phyloP scores from a whole-genome alignment of 2,329 filamentous ascomycete species.

The Stagonosporopsis tanaceti region DNA sequence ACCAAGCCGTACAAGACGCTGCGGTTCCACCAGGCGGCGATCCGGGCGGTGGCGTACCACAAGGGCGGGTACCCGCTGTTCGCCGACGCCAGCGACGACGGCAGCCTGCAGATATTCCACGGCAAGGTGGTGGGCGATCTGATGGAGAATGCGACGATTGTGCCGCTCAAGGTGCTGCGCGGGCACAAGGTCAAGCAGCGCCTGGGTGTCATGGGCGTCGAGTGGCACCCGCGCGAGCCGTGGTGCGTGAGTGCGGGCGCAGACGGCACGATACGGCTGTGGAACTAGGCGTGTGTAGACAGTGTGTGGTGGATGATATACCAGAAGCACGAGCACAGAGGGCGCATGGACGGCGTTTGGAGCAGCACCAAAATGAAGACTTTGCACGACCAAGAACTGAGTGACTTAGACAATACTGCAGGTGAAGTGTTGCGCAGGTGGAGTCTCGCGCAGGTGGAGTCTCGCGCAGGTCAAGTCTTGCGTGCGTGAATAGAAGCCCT shows the following conservation, averaged over 20 bases:
- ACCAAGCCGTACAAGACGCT: slow-evolving; percentile 94
- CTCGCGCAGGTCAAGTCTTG: too few species aligned
- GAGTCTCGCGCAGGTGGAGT: too few species aligned
- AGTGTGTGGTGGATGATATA: not conserved
- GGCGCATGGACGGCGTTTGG: not conserved
- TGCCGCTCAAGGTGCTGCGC: slow-evolving; percentile 90
- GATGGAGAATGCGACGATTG: slow-evolving; percentile 95
- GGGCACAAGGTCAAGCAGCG: slow-evolving; percentile 88
- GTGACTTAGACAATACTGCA: too few species aligned
- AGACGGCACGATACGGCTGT: slow-evolving; percentile 90
- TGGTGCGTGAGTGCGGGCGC: slow-evolving; percentile 96
- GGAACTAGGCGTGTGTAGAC: slow-evolving; percentile 60
- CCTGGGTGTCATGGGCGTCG: slow-evolving; percentile 89
- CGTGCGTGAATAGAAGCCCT: too few species aligned
- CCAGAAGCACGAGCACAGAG: not conserved
- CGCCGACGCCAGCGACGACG: slow-evolving; percentile 94
- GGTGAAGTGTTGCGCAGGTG: too few species aligned
- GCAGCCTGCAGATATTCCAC: slow-evolving; percentile 94
- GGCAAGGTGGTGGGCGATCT: slow-evolving; percentile 93
- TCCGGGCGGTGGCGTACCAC: slow-evolving; percentile 89
- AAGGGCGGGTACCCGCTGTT: slow-evolving; percentile 81
- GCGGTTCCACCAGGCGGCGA: slow-evolving; percentile 91
- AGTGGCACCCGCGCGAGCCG: slow-evolving; percentile 94
- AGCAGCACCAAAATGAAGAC: slow-evolving; percentile 1
- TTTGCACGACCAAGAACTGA: not conserved